Evolutionary conservation across 257 asterid genomes (phyloP).

Genomic region (Lycium ferocissimum): DNA sequence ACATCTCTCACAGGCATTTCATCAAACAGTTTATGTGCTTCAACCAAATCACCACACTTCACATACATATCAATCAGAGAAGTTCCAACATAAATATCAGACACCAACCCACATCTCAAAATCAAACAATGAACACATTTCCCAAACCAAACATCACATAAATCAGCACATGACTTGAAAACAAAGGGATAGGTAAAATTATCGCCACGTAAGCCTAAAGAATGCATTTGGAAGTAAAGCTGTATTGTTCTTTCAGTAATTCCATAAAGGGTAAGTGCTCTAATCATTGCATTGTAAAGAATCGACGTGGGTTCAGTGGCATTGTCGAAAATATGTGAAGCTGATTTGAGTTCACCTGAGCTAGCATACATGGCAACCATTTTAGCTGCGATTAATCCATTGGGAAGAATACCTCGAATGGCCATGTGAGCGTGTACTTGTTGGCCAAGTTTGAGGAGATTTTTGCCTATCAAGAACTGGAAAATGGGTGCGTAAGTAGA

Average conservation of each 20-base stretch:
- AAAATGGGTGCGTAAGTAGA: slow-evolving; percentile 64
- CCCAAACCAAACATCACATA: slow-evolving; percentile 45
- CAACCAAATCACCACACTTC: slow-evolving; percentile 56
- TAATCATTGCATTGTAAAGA: slow-evolving; percentile 72
- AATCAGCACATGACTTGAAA: slow-evolving; percentile 64
- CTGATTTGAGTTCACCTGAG: slow-evolving; percentile 75
- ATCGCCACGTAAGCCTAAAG: slow-evolving; percentile 63
- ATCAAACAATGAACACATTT: slow-evolving; percentile 60
- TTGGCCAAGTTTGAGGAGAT: slow-evolving; percentile 65
- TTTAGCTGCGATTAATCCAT: slow-evolving; percentile 66
- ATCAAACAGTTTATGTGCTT: slow-evolving; percentile 68
- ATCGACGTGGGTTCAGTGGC: slow-evolving; percentile 49
- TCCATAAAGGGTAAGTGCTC: slow-evolving; percentile 65
- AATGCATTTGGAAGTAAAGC: slow-evolving; percentile 51
- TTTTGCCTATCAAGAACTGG: slow-evolving; percentile 64
- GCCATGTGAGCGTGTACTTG: slow-evolving; percentile 75
- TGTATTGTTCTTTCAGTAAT: slow-evolving; percentile 43
- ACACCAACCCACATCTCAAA: slow-evolving; percentile 62
- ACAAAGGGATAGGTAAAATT: slow-evolving; percentile 84
- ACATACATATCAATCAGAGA: slow-evolving; percentile 80
- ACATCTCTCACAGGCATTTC: slow-evolving; percentile 70
- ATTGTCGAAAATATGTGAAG: slow-evolving; percentile 54
- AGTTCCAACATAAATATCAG: slow-evolving; percentile 69
- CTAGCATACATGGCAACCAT: slow-evolving; percentile 98
- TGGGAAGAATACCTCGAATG: slow-evolving; percentile 60